phyloP scores from a whole-genome alignment of 208 protist species.

The Leishmania tropica region DNA sequence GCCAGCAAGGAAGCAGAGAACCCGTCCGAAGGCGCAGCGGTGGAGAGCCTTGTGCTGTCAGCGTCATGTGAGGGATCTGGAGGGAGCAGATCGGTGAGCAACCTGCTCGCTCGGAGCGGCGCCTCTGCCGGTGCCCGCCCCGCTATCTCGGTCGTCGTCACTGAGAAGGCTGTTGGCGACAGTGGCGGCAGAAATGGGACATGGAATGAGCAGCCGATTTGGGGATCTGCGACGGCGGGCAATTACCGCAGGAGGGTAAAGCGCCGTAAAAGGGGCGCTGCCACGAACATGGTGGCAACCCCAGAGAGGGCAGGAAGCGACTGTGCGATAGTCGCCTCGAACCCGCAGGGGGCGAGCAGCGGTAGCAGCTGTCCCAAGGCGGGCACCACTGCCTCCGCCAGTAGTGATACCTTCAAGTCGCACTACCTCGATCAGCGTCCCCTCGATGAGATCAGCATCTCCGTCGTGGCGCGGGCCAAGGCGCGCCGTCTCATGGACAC shows the following conservation, averaged over 20 bases:
- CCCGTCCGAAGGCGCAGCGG: neutral
- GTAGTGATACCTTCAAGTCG: neutral
- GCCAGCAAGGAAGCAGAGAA: neutral
- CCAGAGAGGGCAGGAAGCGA: neutral
- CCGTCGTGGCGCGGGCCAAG: constrained; percentile 71
- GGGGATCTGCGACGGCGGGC: neutral
- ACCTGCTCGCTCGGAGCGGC: neutral
- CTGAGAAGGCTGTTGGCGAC: neutral
- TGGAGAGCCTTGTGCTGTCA: neutral
- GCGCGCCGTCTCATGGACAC: constrained; percentile 66
- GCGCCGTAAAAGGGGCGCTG: neutral
- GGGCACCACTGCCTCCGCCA: neutral
- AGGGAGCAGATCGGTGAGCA: neutral
- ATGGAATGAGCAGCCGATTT: constrained; percentile 10
- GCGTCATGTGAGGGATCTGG: neutral
- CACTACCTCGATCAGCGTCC: constrained; percentile 40
- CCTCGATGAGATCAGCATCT: constrained; percentile 67
- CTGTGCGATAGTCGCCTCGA: neutral
- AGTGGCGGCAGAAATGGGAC: neutral
- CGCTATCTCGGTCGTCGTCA: neutral
- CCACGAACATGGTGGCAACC: neutral
- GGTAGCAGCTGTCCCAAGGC: neutral
- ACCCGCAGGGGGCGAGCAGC: neutral
- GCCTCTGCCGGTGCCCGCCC: neutral
- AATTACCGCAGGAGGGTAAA: neutral